Conservation (phyloP, 345 rosid species). For the Ceriops decandra region DNA sequence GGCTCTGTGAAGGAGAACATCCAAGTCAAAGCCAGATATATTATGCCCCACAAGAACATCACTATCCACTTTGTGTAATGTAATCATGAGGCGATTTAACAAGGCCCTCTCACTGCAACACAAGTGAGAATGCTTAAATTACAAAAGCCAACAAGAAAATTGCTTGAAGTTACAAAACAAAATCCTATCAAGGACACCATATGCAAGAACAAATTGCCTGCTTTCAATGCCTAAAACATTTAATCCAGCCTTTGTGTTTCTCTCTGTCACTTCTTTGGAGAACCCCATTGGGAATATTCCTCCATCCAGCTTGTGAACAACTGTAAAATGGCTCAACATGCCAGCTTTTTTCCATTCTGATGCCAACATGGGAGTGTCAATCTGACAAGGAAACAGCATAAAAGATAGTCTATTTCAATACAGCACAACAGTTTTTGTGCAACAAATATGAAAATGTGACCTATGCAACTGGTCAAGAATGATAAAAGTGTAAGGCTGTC, state of each 20-base stretch:
- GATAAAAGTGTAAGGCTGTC: no score
- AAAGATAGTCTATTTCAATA: conserved; percentile 12
- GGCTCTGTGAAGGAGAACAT: conserved; percentile 87
- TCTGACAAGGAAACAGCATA: conserved; percentile 49
- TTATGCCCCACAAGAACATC: conserved; percentile 98
- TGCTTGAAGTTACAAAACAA: neutral
- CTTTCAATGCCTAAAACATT: conserved; percentile 68
- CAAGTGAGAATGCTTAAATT: conserved; percentile 13
- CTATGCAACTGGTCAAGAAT: no score
- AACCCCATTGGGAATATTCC: conserved; percentile 96
- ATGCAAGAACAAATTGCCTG: conserved; percentile 48
- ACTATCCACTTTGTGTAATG: conserved; percentile 77
- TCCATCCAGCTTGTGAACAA: conserved; percentile 90
- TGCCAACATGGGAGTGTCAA: conserved; percentile 86
- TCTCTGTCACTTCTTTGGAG: conserved; percentile 72
- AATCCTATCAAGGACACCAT: neutral
- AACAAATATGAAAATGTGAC: neutral
- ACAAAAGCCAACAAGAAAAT: neutral
- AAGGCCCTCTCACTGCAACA: conserved; percentile 91
- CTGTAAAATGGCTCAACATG: conserved; percentile 75
- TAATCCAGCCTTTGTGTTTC: conserved; percentile 75
- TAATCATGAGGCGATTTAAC: conserved; percentile 80
- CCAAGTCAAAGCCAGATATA: conserved; percentile 95
- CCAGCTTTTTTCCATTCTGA: conserved; percentile 86
- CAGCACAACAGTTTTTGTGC: conserved; percentile 9